Evolutionary conservation across 257 asterid species (phyloP).

Genomic region (Coffea canephora): DNA sequence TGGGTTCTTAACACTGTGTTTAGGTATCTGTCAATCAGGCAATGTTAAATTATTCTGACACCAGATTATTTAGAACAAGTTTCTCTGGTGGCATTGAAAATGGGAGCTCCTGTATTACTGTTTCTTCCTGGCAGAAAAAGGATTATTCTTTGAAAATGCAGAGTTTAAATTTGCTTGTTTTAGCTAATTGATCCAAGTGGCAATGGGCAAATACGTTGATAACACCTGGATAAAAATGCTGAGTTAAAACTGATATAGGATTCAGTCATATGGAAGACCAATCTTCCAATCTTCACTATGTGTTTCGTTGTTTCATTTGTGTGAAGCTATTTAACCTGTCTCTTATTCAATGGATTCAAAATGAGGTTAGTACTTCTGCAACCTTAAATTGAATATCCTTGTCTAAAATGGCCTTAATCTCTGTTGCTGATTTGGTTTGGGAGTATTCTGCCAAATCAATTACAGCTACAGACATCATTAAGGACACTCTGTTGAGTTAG

Average conservation of each 20-base stretch:
- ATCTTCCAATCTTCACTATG: not conserved
- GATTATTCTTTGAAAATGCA: not conserved
- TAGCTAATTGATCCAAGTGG: not conserved
- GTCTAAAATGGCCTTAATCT: not conserved
- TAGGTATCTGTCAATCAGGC: not conserved
- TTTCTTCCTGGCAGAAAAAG: not conserved
- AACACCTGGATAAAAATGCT: not conserved
- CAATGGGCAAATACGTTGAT: not conserved
- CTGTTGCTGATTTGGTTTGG: not conserved
- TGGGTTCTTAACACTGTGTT: not conserved
- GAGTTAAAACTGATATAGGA: not conserved
- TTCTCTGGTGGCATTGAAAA: not conserved
- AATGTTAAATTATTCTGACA: not conserved
- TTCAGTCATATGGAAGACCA: not conserved
- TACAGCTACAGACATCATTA: not conserved
- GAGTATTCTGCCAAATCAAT: not conserved
- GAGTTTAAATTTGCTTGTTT: not conserved
- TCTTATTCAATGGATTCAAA: not conserved
- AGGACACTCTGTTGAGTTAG: not conserved
- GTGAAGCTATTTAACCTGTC: not conserved
- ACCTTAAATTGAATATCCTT: not conserved
- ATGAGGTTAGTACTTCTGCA: constrained; percentile 14
- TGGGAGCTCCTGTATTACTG: not conserved
- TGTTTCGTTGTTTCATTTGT: not conserved
- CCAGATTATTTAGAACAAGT: not conserved